Evolutionary conservation across 371 early-diverging fungal species (phyloP), one percentile per base, ranked within the genome.

Genomic region (Dipsacomyces acuminosporus): DNA sequence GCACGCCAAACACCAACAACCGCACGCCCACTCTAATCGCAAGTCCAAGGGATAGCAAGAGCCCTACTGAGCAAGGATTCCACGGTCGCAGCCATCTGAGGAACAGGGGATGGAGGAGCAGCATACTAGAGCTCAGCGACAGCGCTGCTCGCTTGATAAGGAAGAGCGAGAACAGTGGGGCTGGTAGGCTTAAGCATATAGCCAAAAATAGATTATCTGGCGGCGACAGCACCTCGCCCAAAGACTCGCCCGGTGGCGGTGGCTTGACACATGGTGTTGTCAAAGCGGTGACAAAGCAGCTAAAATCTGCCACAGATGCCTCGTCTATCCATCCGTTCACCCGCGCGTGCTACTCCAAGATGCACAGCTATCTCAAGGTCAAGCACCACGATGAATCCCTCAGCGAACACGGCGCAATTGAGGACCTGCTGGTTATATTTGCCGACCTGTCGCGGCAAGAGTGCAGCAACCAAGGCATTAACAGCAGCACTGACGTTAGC

Each of bases 291-390:
- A 38, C 38, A 33, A 56, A 55, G 48, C 71, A 71, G 53, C 60
- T 64, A 14, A 69, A 67, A 43, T 38, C 48, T 0, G 46, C 71
- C 0, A 33, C 71, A 9, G 41, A 43, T 11, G 57, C 58, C 24
- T 43, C 62, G 21, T 56, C 71, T n/a, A 20, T 71, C 15, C 71
- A 71, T 20, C 71, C 70, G 24, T 51, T 71, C n/a, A 71, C 71
- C 2, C 36, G 34, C 14, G 69, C 38, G 14, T 69, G 70, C 57
- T 71, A 69, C 40, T 5, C 56, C 34, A 47, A 56, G 8, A 46
- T 71, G 56, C 34, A 51, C 33, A 41, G 41, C 20, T 54, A 56
- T 41, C 45, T 71, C 41, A 56, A 56, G 9, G 61, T 30, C 25
- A 53, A 53, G 41, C 62, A 48, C 38, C 25, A 53, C 36, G 25